A percentile compares a stretch with the other conserved stretches of the same genome.
phyloP scores from a whole-genome alignment of 345 rosid species.

The Citrus unshiu region DNA sequence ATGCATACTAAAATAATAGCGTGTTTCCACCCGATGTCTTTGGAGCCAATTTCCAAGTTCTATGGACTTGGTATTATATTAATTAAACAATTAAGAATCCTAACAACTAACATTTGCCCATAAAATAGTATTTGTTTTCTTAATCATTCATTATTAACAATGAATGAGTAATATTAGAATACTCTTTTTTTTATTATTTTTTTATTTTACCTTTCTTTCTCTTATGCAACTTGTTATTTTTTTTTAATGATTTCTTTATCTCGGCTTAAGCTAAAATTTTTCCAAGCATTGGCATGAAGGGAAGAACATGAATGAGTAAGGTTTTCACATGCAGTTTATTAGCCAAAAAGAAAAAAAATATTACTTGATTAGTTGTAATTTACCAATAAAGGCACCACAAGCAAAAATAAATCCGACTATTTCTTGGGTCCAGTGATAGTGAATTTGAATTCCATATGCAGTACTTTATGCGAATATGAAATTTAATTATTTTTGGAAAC shows the following conservation, averaged over 20 bases:
- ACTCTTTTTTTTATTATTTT: too few relatives aligned
- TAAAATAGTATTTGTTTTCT: background rate
- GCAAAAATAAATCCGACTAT: too few relatives aligned
- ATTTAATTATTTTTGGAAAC: too few relatives aligned
- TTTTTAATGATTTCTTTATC: background rate
- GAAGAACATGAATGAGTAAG: too few relatives aligned
- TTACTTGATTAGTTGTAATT: too few relatives aligned
- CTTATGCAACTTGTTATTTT: background rate
- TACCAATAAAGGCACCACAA: too few relatives aligned
- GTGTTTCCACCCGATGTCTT: conserved; percentile 7
- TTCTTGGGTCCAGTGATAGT: too few relatives aligned
- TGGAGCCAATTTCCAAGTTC: conserved; percentile 29
- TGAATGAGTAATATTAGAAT: background rate
- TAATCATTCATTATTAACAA: background rate
- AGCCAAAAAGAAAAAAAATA: too few relatives aligned
- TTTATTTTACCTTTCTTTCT: background rate
- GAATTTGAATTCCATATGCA: too few relatives aligned
- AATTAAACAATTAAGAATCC: background rate
- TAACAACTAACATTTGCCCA: conserved; percentile 1
- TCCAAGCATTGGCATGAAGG: background rate
- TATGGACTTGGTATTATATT: background rate
- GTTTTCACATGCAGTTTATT: too few relatives aligned
- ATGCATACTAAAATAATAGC: background rate
- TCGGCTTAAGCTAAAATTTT: background rate
- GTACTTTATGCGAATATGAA: too few relatives aligned